Conservation (phyloP, 805 yeast species). For the Yarrowia keelungensis region DNA sequence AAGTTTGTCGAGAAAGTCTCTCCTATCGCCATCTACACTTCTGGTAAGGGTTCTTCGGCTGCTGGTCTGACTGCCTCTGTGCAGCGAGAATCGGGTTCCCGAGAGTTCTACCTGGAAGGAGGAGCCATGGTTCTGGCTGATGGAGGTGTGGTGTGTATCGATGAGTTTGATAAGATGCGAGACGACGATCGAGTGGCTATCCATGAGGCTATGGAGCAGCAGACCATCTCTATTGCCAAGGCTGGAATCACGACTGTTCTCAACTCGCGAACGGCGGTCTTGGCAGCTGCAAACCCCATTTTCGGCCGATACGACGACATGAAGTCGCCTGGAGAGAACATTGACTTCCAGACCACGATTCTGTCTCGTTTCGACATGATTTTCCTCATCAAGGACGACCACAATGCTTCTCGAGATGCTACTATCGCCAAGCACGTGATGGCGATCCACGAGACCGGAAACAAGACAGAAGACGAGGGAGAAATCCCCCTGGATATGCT, state of each 20-base stretch:
- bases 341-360: conserved; percentile 96
- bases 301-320: conserved; percentile 96
- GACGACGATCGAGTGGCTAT: conserved; percentile 99
- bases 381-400: conserved; percentile 94
- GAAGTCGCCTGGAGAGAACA: conserved; percentile 96
- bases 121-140: conserved; percentile 99
- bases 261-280: conserved; percentile 93
- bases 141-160: conserved; percentile 99
- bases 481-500: conserved; percentile 89
- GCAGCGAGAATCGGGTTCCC: conserved; percentile 82
- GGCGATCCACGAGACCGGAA: conserved; percentile 88
- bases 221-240: conserved; percentile 96
- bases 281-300: conserved; percentile 98
- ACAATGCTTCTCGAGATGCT: conserved; percentile 81
- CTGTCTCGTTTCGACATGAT: conserved; percentile 98
- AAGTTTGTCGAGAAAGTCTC: conserved; percentile 95
- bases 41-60: conserved; percentile 99
- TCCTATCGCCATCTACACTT: conserved; percentile 93
- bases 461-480: conserved; percentile 61
- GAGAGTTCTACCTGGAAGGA: conserved; percentile 96
- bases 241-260: conserved; percentile 98
- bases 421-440: conserved; percentile 94
- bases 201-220: conserved; percentile 99
- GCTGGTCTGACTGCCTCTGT: conserved; percentile 99
- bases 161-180: conserved; percentile 98